Evolutionary conservation across 2,329 filamentous ascomycete genomes (phyloP).

Genomic region (Penicillium sp.): DNA sequence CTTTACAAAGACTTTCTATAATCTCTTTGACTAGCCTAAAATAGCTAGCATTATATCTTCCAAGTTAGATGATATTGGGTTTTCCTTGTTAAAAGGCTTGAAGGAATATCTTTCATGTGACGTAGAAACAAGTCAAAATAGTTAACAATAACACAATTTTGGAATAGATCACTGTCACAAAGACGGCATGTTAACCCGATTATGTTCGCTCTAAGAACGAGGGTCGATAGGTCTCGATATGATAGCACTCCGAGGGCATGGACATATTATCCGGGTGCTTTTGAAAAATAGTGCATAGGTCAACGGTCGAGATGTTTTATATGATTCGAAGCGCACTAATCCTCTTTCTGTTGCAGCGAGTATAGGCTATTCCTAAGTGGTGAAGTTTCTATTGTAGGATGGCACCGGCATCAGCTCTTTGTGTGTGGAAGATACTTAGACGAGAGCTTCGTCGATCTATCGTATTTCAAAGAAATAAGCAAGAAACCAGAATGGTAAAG

Average conservation of each 20-base stretch:
- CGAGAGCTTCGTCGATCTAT: no score
- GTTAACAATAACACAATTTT: background rate
- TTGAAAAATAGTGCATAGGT: background rate
- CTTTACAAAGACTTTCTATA: background rate
- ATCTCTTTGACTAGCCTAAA: background rate
- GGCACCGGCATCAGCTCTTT: no score
- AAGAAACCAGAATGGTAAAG: no score
- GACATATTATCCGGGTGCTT: background rate
- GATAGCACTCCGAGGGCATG: background rate
- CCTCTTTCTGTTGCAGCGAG: no score
- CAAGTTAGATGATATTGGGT: background rate
- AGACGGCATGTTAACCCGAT: background rate
- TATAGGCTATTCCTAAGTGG: no score
- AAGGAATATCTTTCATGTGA: background rate
- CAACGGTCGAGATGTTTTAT: background rate
- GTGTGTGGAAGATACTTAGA: no score
- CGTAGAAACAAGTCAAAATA: background rate
- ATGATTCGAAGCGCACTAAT: no score
- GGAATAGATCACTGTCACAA: background rate
- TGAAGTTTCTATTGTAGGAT: no score
- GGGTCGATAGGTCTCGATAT: background rate
- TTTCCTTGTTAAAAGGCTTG: background rate
- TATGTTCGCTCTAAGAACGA: background rate
- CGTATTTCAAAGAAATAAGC: no score
- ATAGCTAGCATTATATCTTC: background rate